These are phyloP conservation scores for Cladosporium velox DNA, from an alignment of 2,329 filamentous ascomycete genomes.

Conservation along the genomic window DNA sequence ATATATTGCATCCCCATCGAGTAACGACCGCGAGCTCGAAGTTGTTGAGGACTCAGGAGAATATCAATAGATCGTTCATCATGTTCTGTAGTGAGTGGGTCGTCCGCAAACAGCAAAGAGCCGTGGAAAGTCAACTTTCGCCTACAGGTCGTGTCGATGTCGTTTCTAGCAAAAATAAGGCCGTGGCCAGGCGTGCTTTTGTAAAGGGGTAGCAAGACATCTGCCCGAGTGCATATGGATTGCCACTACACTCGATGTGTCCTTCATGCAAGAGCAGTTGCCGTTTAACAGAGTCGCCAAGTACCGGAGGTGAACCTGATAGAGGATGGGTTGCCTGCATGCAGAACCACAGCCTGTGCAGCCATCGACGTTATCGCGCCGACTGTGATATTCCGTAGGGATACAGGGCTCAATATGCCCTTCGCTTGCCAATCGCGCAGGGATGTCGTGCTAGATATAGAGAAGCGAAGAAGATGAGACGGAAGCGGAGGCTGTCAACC, in stretches of 20 bases:
- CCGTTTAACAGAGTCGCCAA: neutral
- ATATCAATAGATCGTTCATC: neutral
- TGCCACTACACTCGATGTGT: neutral
- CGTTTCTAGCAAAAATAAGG: neutral
- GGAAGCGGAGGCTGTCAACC: neutral
- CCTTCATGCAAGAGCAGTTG: neutral
- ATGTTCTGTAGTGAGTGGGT: neutral
- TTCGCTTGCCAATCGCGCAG: conserved; percentile 1
- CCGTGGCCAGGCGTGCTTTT: neutral
- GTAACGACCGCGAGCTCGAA: neutral
- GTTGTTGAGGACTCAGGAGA: neutral
- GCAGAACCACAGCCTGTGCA: neutral
- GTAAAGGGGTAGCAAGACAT: neutral
- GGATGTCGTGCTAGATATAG: conserved; percentile 1
- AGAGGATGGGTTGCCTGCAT: neutral
- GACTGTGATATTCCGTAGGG: neutral
- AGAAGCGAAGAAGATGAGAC: conserved; percentile 4
- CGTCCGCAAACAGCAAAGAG: neutral
- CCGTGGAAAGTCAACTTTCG: neutral
- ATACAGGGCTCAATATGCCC: neutral
- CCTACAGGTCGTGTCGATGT: neutral
- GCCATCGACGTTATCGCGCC: neutral
- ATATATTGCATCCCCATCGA: neutral
- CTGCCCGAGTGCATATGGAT: neutral
- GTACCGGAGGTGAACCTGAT: neutral